Evolutionary conservation across 108 stramenopile species (phyloP).

Genomic region (Nannochloropsis gaditana): DNA sequence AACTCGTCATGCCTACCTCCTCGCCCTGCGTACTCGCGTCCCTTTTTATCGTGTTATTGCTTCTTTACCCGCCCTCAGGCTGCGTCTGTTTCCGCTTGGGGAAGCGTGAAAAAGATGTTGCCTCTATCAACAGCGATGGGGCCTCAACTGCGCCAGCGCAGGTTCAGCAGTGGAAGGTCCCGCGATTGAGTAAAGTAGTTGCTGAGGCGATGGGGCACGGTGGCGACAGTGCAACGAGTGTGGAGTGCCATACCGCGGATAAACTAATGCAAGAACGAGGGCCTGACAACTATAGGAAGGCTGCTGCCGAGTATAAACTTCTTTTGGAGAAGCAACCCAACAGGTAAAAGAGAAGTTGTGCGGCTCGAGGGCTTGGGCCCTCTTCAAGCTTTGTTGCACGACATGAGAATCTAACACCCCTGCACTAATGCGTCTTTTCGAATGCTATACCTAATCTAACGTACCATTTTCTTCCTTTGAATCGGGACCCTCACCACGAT

Average conservation of each 20-base stretch:
- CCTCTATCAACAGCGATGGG: neutral
- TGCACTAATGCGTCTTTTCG: neutral
- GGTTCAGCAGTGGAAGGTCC: neutral
- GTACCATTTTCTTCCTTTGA: too few relatives aligned
- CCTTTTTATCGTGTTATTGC: slow-evolving; percentile 9
- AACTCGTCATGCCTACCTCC: too few relatives aligned
- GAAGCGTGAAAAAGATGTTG: neutral
- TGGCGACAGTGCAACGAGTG: neutral
- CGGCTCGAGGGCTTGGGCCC: too few relatives aligned
- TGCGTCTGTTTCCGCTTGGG: slow-evolving; percentile 14
- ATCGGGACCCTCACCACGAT: neutral
- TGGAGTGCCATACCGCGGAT: neutral
- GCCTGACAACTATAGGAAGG: neutral
- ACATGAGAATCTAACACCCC: neutral
- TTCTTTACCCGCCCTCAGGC: neutral
- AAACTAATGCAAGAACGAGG: slow-evolving; percentile 2
- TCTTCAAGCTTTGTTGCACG: too few relatives aligned
- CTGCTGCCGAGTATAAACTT: neutral
- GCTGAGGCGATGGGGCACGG: neutral
- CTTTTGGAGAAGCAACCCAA: neutral
- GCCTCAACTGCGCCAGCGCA: neutral
- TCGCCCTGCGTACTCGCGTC: neutral
- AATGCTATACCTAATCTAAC: too few relatives aligned
- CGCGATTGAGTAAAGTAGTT: neutral
- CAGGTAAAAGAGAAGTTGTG: neutral